Conservation (phyloP, 805 yeast genomes). For the Candida fluviatilis region DNA sequence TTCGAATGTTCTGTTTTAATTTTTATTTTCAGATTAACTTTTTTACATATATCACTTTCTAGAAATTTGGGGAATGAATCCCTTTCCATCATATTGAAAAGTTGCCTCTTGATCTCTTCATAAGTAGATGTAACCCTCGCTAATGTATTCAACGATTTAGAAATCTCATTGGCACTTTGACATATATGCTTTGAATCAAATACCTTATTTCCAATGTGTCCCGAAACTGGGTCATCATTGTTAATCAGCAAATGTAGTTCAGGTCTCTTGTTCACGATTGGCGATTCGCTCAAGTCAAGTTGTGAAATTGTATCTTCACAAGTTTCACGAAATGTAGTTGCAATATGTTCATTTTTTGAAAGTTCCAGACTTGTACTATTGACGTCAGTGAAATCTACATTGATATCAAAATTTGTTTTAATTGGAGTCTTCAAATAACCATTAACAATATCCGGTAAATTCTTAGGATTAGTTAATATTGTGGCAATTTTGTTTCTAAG, state of each 20-base stretch:
- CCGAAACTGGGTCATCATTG: not conserved
- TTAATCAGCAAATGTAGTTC: no score
- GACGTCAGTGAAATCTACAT: not conserved
- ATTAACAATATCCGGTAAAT: not conserved
- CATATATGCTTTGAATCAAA: not conserved
- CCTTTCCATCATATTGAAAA: conserved; percentile 58
- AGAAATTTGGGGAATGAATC: conserved; percentile 75
- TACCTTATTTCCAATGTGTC: not conserved
- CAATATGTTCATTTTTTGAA: not conserved
- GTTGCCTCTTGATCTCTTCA: conserved; percentile 44
- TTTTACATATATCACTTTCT: conserved; percentile 15
- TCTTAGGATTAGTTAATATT: conserved; percentile 12
- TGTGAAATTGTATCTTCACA: no score
- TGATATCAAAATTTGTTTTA: not conserved
- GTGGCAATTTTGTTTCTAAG: conserved; percentile 41
- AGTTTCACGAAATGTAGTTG: not conserved
- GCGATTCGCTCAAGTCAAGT: no score
- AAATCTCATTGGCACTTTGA: conserved; percentile 6
- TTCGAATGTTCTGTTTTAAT: not conserved
- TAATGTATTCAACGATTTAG: conserved; percentile 12
- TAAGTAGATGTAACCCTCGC: conserved; percentile 29
- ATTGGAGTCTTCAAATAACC: conserved; percentile 11
- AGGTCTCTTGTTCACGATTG: no score
- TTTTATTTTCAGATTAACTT: not conserved
- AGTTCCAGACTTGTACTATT: not conserved